phyloP scores from a whole-genome alignment of 2,329 filamentous ascomycete genomes.

The Calonectria crousiana region DNA sequence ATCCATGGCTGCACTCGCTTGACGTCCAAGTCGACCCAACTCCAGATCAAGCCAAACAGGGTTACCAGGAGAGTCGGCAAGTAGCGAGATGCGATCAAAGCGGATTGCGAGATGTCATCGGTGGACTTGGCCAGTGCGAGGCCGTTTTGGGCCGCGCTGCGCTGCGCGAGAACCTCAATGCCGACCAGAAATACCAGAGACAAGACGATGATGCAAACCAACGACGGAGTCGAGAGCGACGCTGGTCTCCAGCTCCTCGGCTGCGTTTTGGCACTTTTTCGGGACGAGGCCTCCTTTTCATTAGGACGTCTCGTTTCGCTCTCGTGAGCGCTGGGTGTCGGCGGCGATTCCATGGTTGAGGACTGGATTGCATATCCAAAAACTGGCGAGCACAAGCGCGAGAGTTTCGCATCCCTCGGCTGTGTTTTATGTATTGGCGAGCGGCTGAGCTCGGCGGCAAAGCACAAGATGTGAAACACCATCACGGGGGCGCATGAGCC shows the following conservation, averaged over 20 bases:
- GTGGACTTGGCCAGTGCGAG: neutral
- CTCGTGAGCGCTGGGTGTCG: neutral
- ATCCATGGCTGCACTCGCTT: neutral
- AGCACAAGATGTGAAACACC: neutral
- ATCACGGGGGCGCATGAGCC: neutral
- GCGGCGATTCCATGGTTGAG: neutral
- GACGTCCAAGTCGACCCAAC: neutral
- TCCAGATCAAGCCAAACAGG: neutral
- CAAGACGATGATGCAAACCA: neutral
- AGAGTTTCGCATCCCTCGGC: neutral
- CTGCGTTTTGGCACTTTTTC: neutral
- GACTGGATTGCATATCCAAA: neutral
- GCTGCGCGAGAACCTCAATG: neutral
- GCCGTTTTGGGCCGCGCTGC: neutral
- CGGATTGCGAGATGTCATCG: neutral
- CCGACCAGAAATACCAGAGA: neutral
- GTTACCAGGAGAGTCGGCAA: neutral
- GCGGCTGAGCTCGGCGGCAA: neutral
- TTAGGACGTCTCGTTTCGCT: neutral
- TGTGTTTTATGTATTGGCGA: neutral
- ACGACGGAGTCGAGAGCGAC: neutral
- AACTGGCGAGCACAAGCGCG: neutral
- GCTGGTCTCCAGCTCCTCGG: neutral
- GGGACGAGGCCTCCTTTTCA: neutral
- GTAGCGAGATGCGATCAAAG: neutral